Base-by-base conservation (phyloP, 768 basidiomycete genomes). In the Mycena floridula region DNA sequence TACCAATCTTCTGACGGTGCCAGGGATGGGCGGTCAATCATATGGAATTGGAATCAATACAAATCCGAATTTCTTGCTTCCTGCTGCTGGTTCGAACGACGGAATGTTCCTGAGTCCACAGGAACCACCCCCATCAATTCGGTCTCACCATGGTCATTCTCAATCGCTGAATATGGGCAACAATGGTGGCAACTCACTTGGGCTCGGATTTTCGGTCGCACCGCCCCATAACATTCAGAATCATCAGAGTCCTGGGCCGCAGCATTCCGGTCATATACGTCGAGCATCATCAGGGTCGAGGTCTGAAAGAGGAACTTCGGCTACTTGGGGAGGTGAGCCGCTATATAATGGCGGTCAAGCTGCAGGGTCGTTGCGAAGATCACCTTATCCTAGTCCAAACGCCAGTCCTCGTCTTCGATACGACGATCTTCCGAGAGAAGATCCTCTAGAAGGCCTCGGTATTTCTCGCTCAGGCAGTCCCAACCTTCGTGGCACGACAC, bases 321-420 rank as follows among this genome's bases (percentile, higher is more conserved):
- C 59, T 13, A 67, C 60, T 57, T 56, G 55, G 38, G 38, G n/a
- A 16, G 38, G n/a, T 22, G 18, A 39, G 9, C n/a, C 18, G 3
- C 38, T 5, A 22, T 21, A 36, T 38, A 25, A 50, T 49, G 16
- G 27, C 46, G 2, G 48, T 36, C 9, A 28, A 45, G 37, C 21
- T 48, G 37, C 23, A 52, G 43, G 46, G 52, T 21, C 30, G 40
- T 55, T 52, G 30, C 68, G 82, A 2, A 62, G 76, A 2, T 79
- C 72, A 40, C 86, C 81, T 3, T 88, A 82, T 56, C 84, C 84
- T 0, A 77, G 74, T 37, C 84, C 85, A 15, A 77, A 78, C 27
- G 82, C 81, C 4, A 79, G 76, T 43, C 85, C 85, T 20, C 67
- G 76, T 21, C 67, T 70, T 2, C 61, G 68, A 6, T 74, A 79